A percentile compares a stretch with the other conserved stretches of the same genome.
Evolutionary conservation across 106 monocot genomes (phyloP).

Genomic region (Triglochin maritima): DNA sequence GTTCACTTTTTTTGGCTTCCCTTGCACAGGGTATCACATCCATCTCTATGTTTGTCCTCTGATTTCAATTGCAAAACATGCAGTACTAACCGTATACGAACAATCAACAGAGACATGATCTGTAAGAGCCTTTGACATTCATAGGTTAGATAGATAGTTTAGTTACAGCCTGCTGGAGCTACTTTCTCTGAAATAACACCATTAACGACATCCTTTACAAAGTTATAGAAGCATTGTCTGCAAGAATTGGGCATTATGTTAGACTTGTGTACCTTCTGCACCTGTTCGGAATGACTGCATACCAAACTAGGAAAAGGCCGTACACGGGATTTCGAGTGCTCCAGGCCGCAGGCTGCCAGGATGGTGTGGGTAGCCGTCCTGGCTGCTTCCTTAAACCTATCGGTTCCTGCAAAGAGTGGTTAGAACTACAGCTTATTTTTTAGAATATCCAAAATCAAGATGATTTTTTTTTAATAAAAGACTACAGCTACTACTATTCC

Average conservation of each 20-base stretch:
- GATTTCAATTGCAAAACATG: too few species aligned
- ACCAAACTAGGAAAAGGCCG: conserved; percentile 12
- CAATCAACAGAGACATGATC: too few species aligned
- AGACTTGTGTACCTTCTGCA: conserved; percentile 8
- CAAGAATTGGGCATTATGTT: conserved; percentile 38
- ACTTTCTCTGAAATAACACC: conserved; percentile 8
- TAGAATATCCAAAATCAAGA: neutral
- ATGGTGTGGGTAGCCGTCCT: conserved; percentile 62
- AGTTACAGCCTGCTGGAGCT: neutral
- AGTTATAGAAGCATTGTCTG: conserved; percentile 43
- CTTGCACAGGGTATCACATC: too few species aligned
- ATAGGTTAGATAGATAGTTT: too few species aligned
- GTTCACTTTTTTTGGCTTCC: too few species aligned
- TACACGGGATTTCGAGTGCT: conserved; percentile 37
- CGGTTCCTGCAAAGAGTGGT: conserved; percentile 24
- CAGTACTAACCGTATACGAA: too few species aligned
- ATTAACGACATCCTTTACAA: conserved; percentile 37
- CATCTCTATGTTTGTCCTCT: too few species aligned
- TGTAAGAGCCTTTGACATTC: too few species aligned
- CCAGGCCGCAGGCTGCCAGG: conserved; percentile 62
- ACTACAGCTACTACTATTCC: too few species aligned
- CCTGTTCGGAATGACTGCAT: conserved; percentile 30
- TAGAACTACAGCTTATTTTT: too few species aligned
- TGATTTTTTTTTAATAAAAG: too few species aligned
- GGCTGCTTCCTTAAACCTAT: conserved; percentile 59